Percentiles rank a stretch among this genome's conserved stretches.
phyloP scores from a whole-genome alignment of 805 yeast species.

The Kluyveromyces lactis region DNA sequence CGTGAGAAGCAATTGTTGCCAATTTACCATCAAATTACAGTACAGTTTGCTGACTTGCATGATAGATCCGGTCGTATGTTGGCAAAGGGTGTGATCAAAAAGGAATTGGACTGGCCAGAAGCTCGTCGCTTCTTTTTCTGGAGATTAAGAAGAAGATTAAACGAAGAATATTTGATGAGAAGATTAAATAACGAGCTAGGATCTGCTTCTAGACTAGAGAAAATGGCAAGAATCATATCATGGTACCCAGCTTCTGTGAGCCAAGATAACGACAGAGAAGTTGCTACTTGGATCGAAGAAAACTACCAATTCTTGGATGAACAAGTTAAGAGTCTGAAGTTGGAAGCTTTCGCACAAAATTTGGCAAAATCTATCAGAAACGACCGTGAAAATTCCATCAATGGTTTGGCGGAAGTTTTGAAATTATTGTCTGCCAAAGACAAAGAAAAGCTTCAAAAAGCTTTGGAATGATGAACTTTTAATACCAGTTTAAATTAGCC shows the following conservation, averaged over 20 bases:
- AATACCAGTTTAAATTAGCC: not conserved
- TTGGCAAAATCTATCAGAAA: conserved; percentile 51
- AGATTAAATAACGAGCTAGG: conserved; percentile 59
- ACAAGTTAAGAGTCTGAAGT: conserved; percentile 53
- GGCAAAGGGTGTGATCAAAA: conserved; percentile 84
- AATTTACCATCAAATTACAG: conserved; percentile 82
- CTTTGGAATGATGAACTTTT: conserved; percentile 22
- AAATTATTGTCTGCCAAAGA: conserved; percentile 46
- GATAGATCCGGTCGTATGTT: conserved; percentile 97
- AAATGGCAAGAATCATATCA: conserved; percentile 77
- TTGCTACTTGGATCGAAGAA: conserved; percentile 79
- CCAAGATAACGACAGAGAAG: conserved; percentile 63
- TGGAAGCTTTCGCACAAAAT: conserved; percentile 57
- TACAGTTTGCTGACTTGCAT: conserved; percentile 96
- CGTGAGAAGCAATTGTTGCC: conserved; percentile 81
- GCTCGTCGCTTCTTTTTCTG: conserved; percentile 97
- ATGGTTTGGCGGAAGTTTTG: conserved; percentile 48
- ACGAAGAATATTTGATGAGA: conserved; percentile 80
- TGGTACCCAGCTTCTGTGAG: conserved; percentile 73
- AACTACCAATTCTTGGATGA: conserved; percentile 57
- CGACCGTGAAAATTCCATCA: conserved; percentile 45
- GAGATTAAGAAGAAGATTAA: conserved; percentile 93
- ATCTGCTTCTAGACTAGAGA: conserved; percentile 62
- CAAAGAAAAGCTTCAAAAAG: conserved; percentile 36
- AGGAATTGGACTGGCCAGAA: conserved; percentile 76